Evolutionary conservation across 768 basidiomycete genomes (phyloP).

Genomic region (Hericium erinaceus): DNA sequence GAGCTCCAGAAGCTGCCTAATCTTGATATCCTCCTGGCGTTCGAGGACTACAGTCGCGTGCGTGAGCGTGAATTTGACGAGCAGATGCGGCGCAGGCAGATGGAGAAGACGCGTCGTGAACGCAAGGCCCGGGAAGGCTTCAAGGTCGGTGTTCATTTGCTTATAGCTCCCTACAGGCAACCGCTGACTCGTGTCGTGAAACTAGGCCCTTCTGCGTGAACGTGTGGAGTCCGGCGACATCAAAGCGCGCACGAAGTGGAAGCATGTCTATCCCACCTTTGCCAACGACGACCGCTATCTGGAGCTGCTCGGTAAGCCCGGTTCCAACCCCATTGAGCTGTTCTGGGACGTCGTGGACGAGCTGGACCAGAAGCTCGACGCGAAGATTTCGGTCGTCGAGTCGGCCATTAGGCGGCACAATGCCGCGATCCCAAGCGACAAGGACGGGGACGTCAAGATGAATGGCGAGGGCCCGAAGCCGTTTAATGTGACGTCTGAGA

Average conservation of each 20-base stretch:
- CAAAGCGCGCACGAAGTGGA: conserved; percentile 85
- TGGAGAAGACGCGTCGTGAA: conserved; percentile 77
- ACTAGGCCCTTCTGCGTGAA: conserved; percentile 60
- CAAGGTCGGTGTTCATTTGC: conserved; percentile 39
- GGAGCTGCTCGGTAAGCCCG: conserved; percentile 82
- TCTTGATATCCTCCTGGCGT: conserved; percentile 85
- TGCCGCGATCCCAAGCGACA: conserved; percentile 23
- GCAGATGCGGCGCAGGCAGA: conserved; percentile 66
- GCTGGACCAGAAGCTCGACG: conserved; percentile 78
- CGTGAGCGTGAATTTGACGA: conserved; percentile 90
- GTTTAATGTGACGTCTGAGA: conserved; percentile 44
- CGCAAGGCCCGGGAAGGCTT: conserved; percentile 89
- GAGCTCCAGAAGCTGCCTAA: conserved; percentile 80
- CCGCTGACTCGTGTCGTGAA: neutral
- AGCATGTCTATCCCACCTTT: conserved; percentile 73
- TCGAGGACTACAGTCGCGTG: conserved; percentile 88
- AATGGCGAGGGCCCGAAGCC: conserved; percentile 16
- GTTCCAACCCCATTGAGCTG: conserved; percentile 90
- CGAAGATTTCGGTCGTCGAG: conserved; percentile 62
- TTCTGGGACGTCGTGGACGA: conserved; percentile 92
- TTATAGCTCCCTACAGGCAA: neutral
- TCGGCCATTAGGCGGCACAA: conserved; percentile 47
- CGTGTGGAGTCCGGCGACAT: conserved; percentile 60
- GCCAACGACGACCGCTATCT: conserved; percentile 76
- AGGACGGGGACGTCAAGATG: conserved; percentile 15